Evolutionary conservation across 768 basidiomycete genomes (phyloP).

Genomic region (Termitomyces sp.): DNA sequence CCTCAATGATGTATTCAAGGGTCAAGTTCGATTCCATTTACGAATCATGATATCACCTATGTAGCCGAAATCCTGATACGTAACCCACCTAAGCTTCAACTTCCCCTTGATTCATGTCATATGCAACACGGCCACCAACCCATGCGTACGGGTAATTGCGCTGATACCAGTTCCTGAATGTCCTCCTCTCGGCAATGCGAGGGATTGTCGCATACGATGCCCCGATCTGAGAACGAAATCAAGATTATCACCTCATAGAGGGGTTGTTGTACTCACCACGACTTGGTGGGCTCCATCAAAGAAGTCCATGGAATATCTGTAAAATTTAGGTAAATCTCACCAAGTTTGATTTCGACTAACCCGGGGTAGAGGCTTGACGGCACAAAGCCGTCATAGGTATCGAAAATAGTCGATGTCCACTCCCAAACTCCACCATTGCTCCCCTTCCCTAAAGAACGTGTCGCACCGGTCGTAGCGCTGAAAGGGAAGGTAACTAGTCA

Average conservation of each 20-base stretch:
- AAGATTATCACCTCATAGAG: background rate
- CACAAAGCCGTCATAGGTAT: slow-evolving; percentile 67
- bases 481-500: background rate
- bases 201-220: slow-evolving; percentile 88
- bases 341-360: slow-evolving; percentile 28
- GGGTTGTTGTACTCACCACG: slow-evolving; percentile 53
- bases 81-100: too few relatives aligned
- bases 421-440: slow-evolving; percentile 98
- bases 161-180: slow-evolving; percentile 90
- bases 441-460: slow-evolving; percentile 46
- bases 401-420: slow-evolving; percentile 86
- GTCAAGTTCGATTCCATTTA: too few relatives aligned
- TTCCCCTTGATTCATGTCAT: slow-evolving; percentile 27
- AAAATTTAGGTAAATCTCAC: background rate
- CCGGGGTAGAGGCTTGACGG: slow-evolving; percentile 84
- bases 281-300: slow-evolving; percentile 84
- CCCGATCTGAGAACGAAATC: slow-evolving; percentile 54
- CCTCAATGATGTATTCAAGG: too few relatives aligned
- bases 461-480: slow-evolving; percentile 65
- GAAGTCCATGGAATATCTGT: slow-evolving; percentile 81
- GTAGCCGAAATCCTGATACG: too few relatives aligned
- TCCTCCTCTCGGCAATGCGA: slow-evolving; percentile 67
- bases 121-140: slow-evolving; percentile 65
- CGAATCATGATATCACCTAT: too few relatives aligned
- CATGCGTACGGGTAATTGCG: slow-evolving; percentile 88